phyloP scores from a whole-genome alignment of 805 yeast species.

The Pichia pseudocactophila region DNA sequence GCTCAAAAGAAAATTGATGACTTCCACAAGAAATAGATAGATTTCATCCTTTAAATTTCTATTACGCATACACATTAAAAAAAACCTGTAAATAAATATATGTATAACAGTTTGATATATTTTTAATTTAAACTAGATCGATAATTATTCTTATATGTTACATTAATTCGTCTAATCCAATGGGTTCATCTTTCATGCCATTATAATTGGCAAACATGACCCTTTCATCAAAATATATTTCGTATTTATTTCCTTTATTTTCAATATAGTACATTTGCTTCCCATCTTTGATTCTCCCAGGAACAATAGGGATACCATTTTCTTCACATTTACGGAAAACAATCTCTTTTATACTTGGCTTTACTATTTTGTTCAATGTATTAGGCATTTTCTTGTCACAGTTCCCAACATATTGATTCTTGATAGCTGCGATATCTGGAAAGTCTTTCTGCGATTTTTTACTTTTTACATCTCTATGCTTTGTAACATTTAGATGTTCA shows the following conservation, averaged over 20 bases:
- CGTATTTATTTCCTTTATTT: constrained; percentile 10
- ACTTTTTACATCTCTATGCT: neutral
- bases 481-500: neutral
- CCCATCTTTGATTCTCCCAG: constrained; percentile 27
- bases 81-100: neutral
- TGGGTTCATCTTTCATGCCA: neutral
- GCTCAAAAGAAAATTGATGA: constrained; percentile 16
- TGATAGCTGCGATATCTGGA: neutral
- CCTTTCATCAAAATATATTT: constrained; percentile 3
- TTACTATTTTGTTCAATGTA: too few relatives aligned
- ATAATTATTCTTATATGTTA: neutral
- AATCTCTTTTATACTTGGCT: constrained; percentile 45
- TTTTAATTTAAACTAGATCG: too few relatives aligned
- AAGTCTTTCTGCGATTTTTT: constrained; percentile 5
- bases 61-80: neutral
- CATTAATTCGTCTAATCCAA: neutral
- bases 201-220: constrained; percentile 3
- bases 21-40: constrained; percentile 13
- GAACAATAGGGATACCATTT: constrained; percentile 36
- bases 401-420: too few relatives aligned
- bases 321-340: constrained; percentile 51
- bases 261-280: constrained; percentile 36
- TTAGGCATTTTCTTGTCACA: neutral
- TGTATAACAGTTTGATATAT: too few relatives aligned
- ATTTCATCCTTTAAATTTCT: constrained; percentile 14